Conservation (phyloP, 768 basidiomycete species). For the Arthromyces matolae region DNA sequence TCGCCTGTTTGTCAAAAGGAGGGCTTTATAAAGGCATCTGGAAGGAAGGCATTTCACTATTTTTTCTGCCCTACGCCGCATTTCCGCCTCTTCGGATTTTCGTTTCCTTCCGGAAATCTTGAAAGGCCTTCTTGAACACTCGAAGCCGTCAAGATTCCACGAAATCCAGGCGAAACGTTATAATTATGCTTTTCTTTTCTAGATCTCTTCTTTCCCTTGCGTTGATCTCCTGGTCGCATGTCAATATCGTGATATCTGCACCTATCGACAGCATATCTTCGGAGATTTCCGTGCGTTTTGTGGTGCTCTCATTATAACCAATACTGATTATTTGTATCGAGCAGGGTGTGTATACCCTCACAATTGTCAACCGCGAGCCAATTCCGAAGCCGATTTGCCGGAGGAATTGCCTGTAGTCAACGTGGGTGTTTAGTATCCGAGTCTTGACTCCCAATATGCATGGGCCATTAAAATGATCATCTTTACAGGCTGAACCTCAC, state of each 20-base stretch:
- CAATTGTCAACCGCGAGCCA: conserved; percentile 7
- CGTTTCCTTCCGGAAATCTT: background rate
- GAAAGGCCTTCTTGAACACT: too few species aligned
- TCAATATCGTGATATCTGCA: conserved; percentile 5
- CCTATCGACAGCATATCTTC: conserved; percentile 2
- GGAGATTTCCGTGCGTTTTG: background rate
- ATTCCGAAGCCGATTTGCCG: conserved; percentile 12
- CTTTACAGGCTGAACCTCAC: too few species aligned
- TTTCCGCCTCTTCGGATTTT: background rate
- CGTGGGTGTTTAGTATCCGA: too few species aligned
- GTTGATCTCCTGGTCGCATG: conserved; percentile 13
- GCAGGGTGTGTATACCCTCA: background rate
- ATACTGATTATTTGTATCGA: background rate
- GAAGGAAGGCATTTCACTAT: too few species aligned
- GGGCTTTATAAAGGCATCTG: too few species aligned
- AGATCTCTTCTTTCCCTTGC: conserved; percentile 6
- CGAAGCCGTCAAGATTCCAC: too few species aligned
- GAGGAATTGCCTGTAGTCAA: conserved; percentile 12
- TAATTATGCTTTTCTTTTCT: conserved; percentile 4
- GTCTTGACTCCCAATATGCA: too few species aligned
- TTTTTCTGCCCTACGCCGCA: too few species aligned
- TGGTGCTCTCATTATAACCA: background rate
- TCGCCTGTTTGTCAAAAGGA: too few species aligned
- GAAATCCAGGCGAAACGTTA: background rate
- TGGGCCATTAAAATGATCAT: too few species aligned